These are phyloP conservation scores for Coniferiporia weirii DNA, from an alignment of 1,284 basidiomycete genomes.

Conservation along the genomic window DNA sequence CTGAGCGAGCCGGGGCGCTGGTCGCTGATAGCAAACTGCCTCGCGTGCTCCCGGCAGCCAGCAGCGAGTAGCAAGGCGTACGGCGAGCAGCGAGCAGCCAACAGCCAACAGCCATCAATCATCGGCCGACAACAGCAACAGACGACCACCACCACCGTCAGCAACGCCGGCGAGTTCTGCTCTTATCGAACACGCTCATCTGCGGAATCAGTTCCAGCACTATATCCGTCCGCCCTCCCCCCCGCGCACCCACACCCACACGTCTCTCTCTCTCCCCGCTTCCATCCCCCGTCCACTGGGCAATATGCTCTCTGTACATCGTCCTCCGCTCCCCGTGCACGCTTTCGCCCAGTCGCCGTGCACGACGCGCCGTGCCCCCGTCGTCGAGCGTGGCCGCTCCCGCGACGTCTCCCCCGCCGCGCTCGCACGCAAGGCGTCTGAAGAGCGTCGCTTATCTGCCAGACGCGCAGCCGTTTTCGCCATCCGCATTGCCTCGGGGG, in stretches of 20 bases:
- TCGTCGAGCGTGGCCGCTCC: slow-evolving; percentile 40
- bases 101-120: not conserved
- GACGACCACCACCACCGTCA: not conserved
- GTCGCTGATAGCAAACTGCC: no score
- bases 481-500: slow-evolving; percentile 9
- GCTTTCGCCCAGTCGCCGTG: not conserved
- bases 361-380: slow-evolving; percentile 4
- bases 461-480: slow-evolving; percentile 8
- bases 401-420: slow-evolving; percentile 42
- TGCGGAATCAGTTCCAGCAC: not conserved
- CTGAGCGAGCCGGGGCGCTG: no score
- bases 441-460: slow-evolving; percentile 33
- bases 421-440: slow-evolving; percentile 43
- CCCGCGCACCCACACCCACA: not conserved
- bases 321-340: not conserved
- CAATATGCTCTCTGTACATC: slow-evolving; percentile 16
- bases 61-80: no score
- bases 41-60: no score
- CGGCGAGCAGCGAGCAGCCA: no score
- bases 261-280: not conserved
- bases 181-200: not conserved
- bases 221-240: not conserved
- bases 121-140: not conserved
- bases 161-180: not conserved
- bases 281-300: not conserved